These are phyloP conservation scores for Delphinella strobiligena DNA, from an alignment of 2,329 filamentous ascomycete genomes.

Conservation along the genomic window DNA sequence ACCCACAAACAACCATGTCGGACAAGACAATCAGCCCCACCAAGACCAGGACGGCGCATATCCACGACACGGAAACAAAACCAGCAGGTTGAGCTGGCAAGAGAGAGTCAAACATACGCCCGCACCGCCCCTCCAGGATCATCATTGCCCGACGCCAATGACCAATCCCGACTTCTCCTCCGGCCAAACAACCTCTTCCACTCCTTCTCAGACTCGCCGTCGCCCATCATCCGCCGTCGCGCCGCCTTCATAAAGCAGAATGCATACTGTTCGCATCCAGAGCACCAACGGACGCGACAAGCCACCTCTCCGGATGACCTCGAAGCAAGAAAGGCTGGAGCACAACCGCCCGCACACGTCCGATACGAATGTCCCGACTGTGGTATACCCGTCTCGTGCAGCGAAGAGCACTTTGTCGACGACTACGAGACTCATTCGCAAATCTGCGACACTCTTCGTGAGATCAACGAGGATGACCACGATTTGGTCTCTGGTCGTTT, in stretches of 20 bases:
- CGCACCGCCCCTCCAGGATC: too few species aligned
- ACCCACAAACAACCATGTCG: background rate
- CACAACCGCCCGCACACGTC: conserved; percentile 64
- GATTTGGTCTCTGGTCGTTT: conserved; percentile 80
- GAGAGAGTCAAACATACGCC: background rate
- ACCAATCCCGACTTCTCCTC: conserved; percentile 35
- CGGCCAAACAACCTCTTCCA: conserved; percentile 81
- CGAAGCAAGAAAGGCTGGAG: conserved; percentile 48
- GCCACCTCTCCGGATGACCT: conserved; percentile 53
- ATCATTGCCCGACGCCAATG: conserved; percentile 4
- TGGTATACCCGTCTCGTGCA: conserved; percentile 86
- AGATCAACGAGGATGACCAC: conserved; percentile 98
- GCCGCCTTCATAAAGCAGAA: conserved; percentile 88
- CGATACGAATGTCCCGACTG: conserved; percentile 94
- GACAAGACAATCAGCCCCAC: background rate
- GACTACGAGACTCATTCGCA: conserved; percentile 89
- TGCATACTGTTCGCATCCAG: conserved; percentile 84
- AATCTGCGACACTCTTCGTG: conserved; percentile 78
- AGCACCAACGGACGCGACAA: conserved; percentile 64
- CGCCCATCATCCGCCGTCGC: conserved; percentile 73
- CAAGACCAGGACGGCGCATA: background rate
- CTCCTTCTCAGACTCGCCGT: conserved; percentile 77
- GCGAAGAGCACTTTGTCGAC: conserved; percentile 87
- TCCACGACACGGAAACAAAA: background rate
- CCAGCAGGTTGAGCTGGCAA: conserved; percentile 1